phyloP scores from a whole-genome alignment of 1,139 yeast species.

The Candida buenavistaensis region DNA sequence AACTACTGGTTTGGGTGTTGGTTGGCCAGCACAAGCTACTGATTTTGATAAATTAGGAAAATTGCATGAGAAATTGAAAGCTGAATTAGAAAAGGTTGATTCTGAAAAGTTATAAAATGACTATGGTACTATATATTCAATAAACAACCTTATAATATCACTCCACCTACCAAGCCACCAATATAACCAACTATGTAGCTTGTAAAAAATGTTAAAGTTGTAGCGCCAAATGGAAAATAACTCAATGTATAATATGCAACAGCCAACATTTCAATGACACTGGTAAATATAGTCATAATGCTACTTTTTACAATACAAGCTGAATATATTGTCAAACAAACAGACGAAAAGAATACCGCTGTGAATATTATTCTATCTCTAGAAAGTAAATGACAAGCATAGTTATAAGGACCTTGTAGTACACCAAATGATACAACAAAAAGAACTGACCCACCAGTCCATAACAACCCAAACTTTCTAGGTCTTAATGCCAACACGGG shows the following conservation, averaged over 20 bases:
- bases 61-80: slow-evolving; percentile 61
- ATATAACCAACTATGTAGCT: slow-evolving; percentile 77
- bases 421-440: slow-evolving; percentile 90
- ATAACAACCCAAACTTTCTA: slow-evolving; percentile 81
- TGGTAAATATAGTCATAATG: slow-evolving; percentile 71
- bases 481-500: slow-evolving; percentile 92
- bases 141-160: slow-evolving; percentile 13
- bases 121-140: no score
- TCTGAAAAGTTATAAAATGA: slow-evolving; percentile 6
- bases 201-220: slow-evolving; percentile 79
- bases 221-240: slow-evolving; percentile 95
- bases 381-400: slow-evolving; percentile 71
- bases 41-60: slow-evolving; percentile 69
- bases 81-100: slow-evolving; percentile 44
- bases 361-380: slow-evolving; percentile 79
- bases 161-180: slow-evolving; percentile 55
- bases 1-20: slow-evolving; percentile 74
- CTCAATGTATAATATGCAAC: slow-evolving; percentile 86
- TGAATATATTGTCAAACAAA: slow-evolving; percentile 61
- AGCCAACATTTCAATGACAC: slow-evolving; percentile 77
- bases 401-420: slow-evolving; percentile 87
- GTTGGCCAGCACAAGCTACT: slow-evolving; percentile 88
- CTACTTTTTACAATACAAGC: slow-evolving; percentile 64
- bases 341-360: slow-evolving; percentile 72
- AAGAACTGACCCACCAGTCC: slow-evolving; percentile 89